Evolutionary conservation across 169 alveolate genomes (phyloP), one percentile per base, ranked within the genome.

Genomic region (Cryptosporidium tyzzeri): DNA sequence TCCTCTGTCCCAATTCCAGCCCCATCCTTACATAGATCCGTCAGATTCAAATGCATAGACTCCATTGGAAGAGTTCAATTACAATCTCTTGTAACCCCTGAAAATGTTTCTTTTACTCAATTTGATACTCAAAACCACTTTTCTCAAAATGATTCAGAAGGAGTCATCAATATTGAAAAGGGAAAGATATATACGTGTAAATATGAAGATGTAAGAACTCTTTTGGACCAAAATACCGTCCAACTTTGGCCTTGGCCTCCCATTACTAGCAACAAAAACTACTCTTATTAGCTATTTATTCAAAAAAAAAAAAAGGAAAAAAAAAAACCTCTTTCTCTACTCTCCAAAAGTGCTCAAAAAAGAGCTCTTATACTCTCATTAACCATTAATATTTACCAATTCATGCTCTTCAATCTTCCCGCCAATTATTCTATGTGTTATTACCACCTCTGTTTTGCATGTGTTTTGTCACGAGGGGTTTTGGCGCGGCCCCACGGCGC

Each of bases 181-280:
- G 89, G 89, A 59, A 59, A 62, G 41, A 80, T 65, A 12, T 80
- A 80, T 48, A 45, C 75, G 2, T 58, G 80, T 50, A 80, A 48
- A 39, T 80, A 80, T n/a, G 75, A 59, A 62, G 80, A 80, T 33
- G 45, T 59, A 1, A 80, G 75, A 26, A 18, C 61, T 65, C 65
- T 80, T 5, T 74, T 80, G 10, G 37, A 39, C 65, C 59, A 23
- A n/a, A 67, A 50, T 44, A 21, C 67, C 21, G 33, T 80, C 8
- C 89, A 80, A 45, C 75, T 80, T 8, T 80, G 89, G 89, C 74
- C 89, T 10, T 80, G 89, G 89, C 89, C 89, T 2, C 89, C 89
- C n/a, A 39, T 62, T n/a, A 62, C 69, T 39, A 35, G 62, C 48
- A 62, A 62, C 14, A 59, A 67, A 41, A 73, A 55, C 16, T 9